Percentiles rank a stretch among this genome's conserved stretches.
Evolutionary conservation across 2,329 filamentous ascomycete genomes (phyloP).

Genomic region (Phaeomoniella chlamydospora): DNA sequence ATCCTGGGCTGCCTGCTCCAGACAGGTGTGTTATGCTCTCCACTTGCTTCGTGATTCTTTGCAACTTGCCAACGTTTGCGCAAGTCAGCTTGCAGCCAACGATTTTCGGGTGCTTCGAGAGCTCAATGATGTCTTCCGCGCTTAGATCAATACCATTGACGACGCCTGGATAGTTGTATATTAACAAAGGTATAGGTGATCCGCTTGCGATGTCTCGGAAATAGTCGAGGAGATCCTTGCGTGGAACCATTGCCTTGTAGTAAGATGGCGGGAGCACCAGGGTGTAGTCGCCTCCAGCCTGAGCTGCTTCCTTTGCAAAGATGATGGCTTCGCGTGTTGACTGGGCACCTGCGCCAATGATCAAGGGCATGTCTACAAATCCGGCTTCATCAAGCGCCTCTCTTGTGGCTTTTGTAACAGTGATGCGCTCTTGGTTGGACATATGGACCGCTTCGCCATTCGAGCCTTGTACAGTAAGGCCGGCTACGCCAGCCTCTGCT

Average conservation of each 20-base stretch:
- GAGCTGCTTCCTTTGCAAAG: conserved; percentile 50
- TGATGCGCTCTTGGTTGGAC: conserved; percentile 59
- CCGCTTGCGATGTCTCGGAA: conserved; percentile 61
- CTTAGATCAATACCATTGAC: conserved; percentile 82
- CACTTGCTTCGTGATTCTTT: conserved; percentile 60
- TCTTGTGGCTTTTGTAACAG: conserved; percentile 62
- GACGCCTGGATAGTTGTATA: conserved; percentile 87
- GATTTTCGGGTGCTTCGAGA: conserved; percentile 71
- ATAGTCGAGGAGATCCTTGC: conserved; percentile 58
- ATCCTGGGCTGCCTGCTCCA: conserved; percentile 28
- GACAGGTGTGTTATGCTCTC: conserved; percentile 36
- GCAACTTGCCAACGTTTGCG: conserved; percentile 79
- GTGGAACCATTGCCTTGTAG: conserved; percentile 64
- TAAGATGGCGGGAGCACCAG: conserved; percentile 71
- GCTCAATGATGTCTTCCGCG: conserved; percentile 68
- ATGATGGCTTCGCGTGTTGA: conserved; percentile 70
- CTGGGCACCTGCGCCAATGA: conserved; percentile 69
- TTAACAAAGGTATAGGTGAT: conserved; percentile 61
- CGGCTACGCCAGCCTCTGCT: conserved; percentile 61
- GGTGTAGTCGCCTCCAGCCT: conserved; percentile 64
- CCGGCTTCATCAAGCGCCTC: conserved; percentile 71
- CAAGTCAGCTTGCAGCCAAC: conserved; percentile 86
- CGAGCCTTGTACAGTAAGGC: conserved; percentile 76
- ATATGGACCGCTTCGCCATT: conserved; percentile 85
- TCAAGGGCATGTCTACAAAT: conserved; percentile 61